Percentiles rank a stretch among this genome's conserved stretches.
These are phyloP conservation scores for Kazachstania sp. DNA, from an alignment of 1,139 yeast genomes.

Conservation along the genomic window DNA sequence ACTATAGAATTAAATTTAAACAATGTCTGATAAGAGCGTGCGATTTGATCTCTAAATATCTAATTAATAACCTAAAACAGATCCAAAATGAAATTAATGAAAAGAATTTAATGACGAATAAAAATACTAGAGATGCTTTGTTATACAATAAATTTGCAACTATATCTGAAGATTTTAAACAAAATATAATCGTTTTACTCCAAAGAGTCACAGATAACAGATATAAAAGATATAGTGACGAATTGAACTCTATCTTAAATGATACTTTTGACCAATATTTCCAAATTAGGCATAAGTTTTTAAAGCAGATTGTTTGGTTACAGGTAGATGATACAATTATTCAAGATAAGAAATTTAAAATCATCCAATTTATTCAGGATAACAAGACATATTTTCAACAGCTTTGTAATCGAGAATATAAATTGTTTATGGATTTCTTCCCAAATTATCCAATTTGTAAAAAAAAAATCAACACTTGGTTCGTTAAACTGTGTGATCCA, in stretches of 20 bases:
- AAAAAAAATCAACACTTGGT: constrained; percentile 38
- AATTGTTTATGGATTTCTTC: constrained; percentile 50
- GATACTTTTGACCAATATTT: constrained; percentile 64
- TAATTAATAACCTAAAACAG: constrained; percentile 46
- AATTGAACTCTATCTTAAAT: constrained; percentile 40
- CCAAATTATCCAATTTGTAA: constrained; percentile 15
- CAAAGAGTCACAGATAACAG: constrained; percentile 34
- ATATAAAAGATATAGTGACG: constrained; percentile 50
- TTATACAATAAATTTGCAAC: constrained; percentile 54
- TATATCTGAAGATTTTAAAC: constrained; percentile 37
- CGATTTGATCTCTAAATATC: constrained; percentile 62
- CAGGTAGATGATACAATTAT: constrained; percentile 31
- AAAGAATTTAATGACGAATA: constrained; percentile 17
- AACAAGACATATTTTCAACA: constrained; percentile 51
- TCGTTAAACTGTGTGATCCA: constrained; percentile 60
- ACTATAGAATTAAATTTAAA: constrained; percentile 64
- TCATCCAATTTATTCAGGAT: constrained; percentile 53
- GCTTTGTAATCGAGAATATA: constrained; percentile 52
- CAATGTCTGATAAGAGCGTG: constrained; percentile 82
- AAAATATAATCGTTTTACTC: constrained; percentile 44
- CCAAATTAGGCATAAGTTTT: constrained; percentile 42
- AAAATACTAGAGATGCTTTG: constrained; percentile 45
- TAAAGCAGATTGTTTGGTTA: constrained; percentile 38
- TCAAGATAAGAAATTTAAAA: constrained; percentile 21
- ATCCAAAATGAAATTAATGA: constrained; percentile 38